Evolutionary conservation across 805 yeast genomes (phyloP).

Genomic region (Sugiyamaella valdiviana): DNA sequence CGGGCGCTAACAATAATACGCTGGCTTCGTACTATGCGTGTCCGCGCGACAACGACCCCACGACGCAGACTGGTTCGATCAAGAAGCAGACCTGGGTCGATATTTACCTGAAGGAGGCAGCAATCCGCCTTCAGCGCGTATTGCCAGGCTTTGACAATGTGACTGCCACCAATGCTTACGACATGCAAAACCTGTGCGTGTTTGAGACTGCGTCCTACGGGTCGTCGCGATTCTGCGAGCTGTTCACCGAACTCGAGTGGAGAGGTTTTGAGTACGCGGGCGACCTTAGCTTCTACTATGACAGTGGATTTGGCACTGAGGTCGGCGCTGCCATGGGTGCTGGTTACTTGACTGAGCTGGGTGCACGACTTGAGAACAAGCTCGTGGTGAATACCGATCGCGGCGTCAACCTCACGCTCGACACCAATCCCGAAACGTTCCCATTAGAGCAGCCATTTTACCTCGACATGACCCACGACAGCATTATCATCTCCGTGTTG

Average conservation of each 20-base stretch:
- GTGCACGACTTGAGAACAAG: slow-evolving; percentile 39
- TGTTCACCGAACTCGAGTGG: slow-evolving; percentile 63
- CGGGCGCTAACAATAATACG: slow-evolving; percentile 31
- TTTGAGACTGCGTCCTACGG: slow-evolving; percentile 70
- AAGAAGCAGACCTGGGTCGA: slow-evolving; percentile 29
- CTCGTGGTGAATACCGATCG: slow-evolving; percentile 42
- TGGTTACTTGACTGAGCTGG: slow-evolving; percentile 43
- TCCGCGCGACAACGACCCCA: slow-evolving; percentile 27
- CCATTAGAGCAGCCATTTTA: slow-evolving; percentile 48
- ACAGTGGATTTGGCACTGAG: slow-evolving; percentile 58
- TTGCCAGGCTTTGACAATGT: slow-evolving; percentile 41
- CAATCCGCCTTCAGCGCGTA: slow-evolving; percentile 48
- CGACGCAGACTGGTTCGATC: slow-evolving; percentile 23
- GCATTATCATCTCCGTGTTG: slow-evolving; percentile 53
- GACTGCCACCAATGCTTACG: slow-evolving; percentile 45
- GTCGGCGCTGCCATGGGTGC: slow-evolving; percentile 55
- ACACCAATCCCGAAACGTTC: slow-evolving; percentile 28
- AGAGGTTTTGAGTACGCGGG: slow-evolving; percentile 52
- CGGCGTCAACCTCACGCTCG: slow-evolving; percentile 42
- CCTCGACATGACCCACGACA: slow-evolving; percentile 73
- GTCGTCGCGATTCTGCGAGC: slow-evolving; percentile 57
- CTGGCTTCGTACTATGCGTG: slow-evolving; percentile 35
- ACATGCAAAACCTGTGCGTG: slow-evolving; percentile 59
- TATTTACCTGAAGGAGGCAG: slow-evolving; percentile 46
- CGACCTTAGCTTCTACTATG: slow-evolving; percentile 56